A percentile compares a stretch with the other conserved stretches of the same genome.
These are phyloP conservation scores for Phytophthora capsici DNA, from an alignment of 352 stramenopile species.

Conservation along the genomic window DNA sequence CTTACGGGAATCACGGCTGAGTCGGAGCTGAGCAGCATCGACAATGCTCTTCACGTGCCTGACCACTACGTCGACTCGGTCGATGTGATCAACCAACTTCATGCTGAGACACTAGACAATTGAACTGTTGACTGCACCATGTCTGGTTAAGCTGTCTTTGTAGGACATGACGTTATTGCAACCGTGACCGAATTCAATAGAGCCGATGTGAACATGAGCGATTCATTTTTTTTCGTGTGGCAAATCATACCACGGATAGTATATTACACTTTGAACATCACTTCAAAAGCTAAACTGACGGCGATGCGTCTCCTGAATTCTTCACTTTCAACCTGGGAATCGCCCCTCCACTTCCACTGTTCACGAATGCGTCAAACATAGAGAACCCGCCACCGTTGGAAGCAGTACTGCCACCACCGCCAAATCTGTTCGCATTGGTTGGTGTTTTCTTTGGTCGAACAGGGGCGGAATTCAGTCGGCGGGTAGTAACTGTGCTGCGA, in stretches of 20 bases:
- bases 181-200: conserved; percentile 2
- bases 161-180: neutral
- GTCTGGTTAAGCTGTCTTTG: neutral
- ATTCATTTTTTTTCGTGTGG: conserved; percentile 1
- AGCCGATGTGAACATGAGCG: too few relatives aligned
- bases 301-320: conserved; percentile 24
- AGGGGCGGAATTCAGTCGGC: conserved; percentile 48
- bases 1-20: conserved; percentile 75
- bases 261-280: conserved; percentile 39
- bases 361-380: conserved; percentile 85
- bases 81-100: conserved; percentile 73
- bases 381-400: conserved; percentile 36
- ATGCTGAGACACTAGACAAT: conserved; percentile 52
- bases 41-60: conserved; percentile 59
- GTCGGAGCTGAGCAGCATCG: conserved; percentile 59
- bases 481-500: conserved; percentile 30
- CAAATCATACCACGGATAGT: conserved; percentile 12
- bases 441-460: conserved; percentile 51
- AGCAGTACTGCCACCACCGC: conserved; percentile 26
- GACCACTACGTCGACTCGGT: conserved; percentile 77
- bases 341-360: conserved; percentile 38
- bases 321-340: conserved; percentile 65
- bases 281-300: conserved; percentile 29
- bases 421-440: conserved; percentile 45
- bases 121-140: conserved; percentile 12